Conservation (phyloP, 371 early-diverging fungal species). For the Syncephalastrum contaminatum region DNA sequence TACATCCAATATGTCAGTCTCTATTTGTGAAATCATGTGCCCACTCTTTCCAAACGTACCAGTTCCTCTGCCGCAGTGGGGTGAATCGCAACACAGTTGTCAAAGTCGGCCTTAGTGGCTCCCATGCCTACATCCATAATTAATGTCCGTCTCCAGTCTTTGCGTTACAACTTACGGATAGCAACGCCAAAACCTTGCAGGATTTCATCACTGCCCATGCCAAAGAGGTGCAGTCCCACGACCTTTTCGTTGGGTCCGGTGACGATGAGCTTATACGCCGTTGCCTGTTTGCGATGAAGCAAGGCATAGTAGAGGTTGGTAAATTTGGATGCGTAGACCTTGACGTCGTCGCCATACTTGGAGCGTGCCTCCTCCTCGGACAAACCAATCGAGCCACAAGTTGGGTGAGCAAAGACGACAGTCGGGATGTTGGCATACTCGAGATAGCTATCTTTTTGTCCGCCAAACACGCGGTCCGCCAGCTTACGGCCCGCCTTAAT, state of each 20-base stretch:
- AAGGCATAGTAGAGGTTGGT: slow-evolving; percentile 91
- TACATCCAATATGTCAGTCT: too few relatives aligned
- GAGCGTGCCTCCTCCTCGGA: slow-evolving; percentile 82
- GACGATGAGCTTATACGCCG: slow-evolving; percentile 87
- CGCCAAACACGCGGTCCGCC: slow-evolving; percentile 90
- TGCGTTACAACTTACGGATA: neutral
- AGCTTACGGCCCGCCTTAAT: slow-evolving; percentile 95
- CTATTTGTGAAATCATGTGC: too few relatives aligned
- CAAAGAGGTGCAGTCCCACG: slow-evolving; percentile 95
- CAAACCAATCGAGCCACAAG: slow-evolving; percentile 87
- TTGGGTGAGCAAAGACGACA: slow-evolving; percentile 96
- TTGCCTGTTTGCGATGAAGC: slow-evolving; percentile 85
- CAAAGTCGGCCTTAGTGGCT: slow-evolving; percentile 95
- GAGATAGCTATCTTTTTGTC: slow-evolving; percentile 60
- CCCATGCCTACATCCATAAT: slow-evolving; percentile 72
- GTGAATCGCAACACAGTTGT: slow-evolving; percentile 94
- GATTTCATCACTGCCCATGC: slow-evolving; percentile 92
- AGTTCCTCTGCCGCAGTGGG: slow-evolving; percentile 96
- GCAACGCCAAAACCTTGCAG: slow-evolving; percentile 60
- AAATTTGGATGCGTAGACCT: slow-evolving; percentile 85
- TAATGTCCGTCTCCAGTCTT: neutral
- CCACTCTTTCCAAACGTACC: neutral
- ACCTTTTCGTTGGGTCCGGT: slow-evolving; percentile 89
- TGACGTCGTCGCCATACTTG: slow-evolving; percentile 77
- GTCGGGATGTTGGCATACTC: slow-evolving; percentile 95